Percentiles rank a stretch among this genome's conserved stretches.
These are phyloP conservation scores for Nitzschia putrida DNA, from an alignment of 108 stramenopile genomes.

Conservation along the genomic window DNA sequence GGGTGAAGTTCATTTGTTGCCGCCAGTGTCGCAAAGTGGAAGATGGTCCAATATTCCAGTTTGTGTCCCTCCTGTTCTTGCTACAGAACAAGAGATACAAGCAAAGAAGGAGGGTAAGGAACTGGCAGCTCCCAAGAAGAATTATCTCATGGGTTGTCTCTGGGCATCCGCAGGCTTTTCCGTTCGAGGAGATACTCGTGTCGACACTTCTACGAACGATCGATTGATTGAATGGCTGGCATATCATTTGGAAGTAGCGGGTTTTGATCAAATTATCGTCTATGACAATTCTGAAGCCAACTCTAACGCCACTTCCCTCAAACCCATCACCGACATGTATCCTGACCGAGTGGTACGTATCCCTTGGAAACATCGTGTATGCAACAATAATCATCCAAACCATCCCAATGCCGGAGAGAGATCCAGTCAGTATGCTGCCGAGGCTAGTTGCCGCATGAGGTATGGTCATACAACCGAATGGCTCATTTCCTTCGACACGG, in stretches of 20 bases:
- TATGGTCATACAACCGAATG: constrained; percentile 72
- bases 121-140: neutral
- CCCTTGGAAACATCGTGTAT: constrained; percentile 67
- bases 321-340: constrained; percentile 32
- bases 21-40: constrained; percentile 71
- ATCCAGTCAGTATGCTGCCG: constrained; percentile 79
- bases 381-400: constrained; percentile 76
- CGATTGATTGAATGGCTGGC: constrained; percentile 63
- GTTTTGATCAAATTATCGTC: constrained; percentile 82
- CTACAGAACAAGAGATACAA: neutral
- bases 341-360: constrained; percentile 57
- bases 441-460: constrained; percentile 67
- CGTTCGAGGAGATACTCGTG: constrained; percentile 53
- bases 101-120: neutral
- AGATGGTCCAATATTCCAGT: constrained; percentile 88
- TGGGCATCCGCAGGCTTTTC: constrained; percentile 79
- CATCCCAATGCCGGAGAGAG: constrained; percentile 76
- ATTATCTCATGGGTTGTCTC: constrained; percentile 51
- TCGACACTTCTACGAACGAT: constrained; percentile 34
- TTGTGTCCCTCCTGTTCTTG: constrained; percentile 45
- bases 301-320: constrained; percentile 27
- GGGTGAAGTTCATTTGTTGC: constrained; percentile 74
- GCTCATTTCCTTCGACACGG: constrained; percentile 78
- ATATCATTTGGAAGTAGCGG: constrained; percentile 53
- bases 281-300: constrained; percentile 72